phyloP scores from a whole-genome alignment of 2,329 filamentous ascomycete species.

The Fusarium sp. region DNA sequence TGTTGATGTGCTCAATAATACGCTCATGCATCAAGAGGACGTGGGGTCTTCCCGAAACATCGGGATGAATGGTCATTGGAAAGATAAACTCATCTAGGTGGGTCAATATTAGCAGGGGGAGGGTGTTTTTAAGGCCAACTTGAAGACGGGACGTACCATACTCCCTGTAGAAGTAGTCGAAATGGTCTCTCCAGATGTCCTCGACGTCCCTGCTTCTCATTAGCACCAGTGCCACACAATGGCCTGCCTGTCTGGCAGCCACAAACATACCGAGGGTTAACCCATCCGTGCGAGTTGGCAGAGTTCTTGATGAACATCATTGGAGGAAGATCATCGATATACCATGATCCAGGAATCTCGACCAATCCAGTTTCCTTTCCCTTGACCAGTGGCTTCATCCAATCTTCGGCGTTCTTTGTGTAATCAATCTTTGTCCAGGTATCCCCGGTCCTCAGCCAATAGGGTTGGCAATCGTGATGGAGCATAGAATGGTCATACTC shows the following conservation, averaged over 20 bases:
- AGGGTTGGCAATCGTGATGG: slow-evolving; percentile 74
- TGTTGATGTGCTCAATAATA: slow-evolving; percentile 75
- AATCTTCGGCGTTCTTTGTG: slow-evolving; percentile 46
- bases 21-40: slow-evolving; percentile 78
- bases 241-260: too few relatives aligned
- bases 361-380: slow-evolving; percentile 72
- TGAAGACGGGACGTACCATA: slow-evolving; percentile 58
- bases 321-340: slow-evolving; percentile 73
- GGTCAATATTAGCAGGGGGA: background rate
- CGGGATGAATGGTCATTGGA: slow-evolving; percentile 82
- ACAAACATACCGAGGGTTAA: slow-evolving; percentile 55
- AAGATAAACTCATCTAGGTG: slow-evolving; percentile 76
- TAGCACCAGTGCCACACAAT: background rate
- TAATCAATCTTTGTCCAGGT: slow-evolving; percentile 78
- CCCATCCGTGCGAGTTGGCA: slow-evolving; percentile 72
- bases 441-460: slow-evolving; percentile 74
- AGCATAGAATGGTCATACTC: slow-evolving; percentile 77
- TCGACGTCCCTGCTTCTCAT: slow-evolving; percentile 61
- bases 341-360: slow-evolving; percentile 72
- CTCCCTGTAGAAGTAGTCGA: slow-evolving; percentile 80
- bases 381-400: slow-evolving; percentile 65
- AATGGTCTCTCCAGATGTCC: slow-evolving; percentile 74
- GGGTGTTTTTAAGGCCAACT: background rate
- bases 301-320: slow-evolving; percentile 79
- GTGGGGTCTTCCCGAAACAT: slow-evolving; percentile 78